Percentiles rank a stretch among this genome's conserved stretches.
Conservation (phyloP, 2,329 filamentous ascomycete species). For the Aspergillus ustus region DNA sequence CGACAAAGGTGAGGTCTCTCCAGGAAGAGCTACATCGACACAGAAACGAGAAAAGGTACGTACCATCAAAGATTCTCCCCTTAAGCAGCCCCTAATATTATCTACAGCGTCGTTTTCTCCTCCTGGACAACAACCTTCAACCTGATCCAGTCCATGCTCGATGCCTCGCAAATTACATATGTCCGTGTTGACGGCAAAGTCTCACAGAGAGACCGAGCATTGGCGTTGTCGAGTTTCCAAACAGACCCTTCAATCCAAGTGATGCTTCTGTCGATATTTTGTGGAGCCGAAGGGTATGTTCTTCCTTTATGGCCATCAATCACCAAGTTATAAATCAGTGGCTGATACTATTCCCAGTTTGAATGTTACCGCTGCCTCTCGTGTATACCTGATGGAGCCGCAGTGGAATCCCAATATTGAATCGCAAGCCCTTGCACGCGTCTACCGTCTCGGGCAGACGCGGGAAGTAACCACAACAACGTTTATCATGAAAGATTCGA, state of each 20-base stretch:
- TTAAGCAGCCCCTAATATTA: not conserved
- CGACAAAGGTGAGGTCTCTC: not conserved
- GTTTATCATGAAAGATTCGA: not conserved
- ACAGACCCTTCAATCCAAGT: not conserved
- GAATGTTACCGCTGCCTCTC: not conserved
- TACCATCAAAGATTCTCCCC: not conserved
- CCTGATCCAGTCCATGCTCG: not conserved
- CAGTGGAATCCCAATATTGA: slow-evolving; percentile 1
- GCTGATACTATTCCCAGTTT: not conserved
- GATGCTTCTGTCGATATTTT: not conserved
- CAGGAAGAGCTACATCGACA: not conserved
- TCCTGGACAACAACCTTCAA: slow-evolving; percentile 1
- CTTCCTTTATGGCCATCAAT: no score
- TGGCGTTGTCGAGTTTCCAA: not conserved
- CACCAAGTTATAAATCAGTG: not conserved
- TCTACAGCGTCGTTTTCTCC: not conserved
- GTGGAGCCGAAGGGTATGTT: not conserved
- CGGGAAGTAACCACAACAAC: not conserved
- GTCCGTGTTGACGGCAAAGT: not conserved
- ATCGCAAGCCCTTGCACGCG: not conserved
- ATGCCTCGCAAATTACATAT: not conserved
- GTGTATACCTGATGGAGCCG: slow-evolving; percentile 1
- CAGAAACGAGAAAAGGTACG: not conserved
- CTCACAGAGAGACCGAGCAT: not conserved
- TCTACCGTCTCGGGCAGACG: not conserved